phyloP scores from a whole-genome alignment of 257 asterid genomes.

The Fraxinus americana region DNA sequence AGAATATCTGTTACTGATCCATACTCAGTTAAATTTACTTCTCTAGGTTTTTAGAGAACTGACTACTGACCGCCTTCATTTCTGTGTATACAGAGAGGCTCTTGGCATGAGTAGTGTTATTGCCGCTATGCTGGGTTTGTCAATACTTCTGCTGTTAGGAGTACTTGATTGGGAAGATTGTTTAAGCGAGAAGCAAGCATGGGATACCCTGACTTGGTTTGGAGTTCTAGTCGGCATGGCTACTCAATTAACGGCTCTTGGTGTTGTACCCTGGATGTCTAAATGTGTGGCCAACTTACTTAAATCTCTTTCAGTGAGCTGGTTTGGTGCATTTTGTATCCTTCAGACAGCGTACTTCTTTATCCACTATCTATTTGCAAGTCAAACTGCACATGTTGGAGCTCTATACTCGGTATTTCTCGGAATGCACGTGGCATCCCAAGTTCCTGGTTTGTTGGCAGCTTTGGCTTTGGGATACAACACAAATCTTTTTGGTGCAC shows the following conservation, averaged over 20 bases:
- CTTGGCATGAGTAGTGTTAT: slow-evolving; percentile 59
- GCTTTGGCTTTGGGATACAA: slow-evolving; percentile 67
- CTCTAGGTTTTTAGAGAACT: background rate
- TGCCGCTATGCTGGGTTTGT: slow-evolving; percentile 73
- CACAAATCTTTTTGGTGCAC: slow-evolving; percentile 79
- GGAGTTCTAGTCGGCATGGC: slow-evolving; percentile 83
- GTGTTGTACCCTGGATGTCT: slow-evolving; percentile 71
- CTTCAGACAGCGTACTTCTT: slow-evolving; percentile 76
- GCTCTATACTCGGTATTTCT: slow-evolving; percentile 89
- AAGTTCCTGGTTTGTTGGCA: slow-evolving; percentile 52
- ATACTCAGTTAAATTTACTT: background rate
- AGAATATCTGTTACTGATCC: background rate
- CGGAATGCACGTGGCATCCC: slow-evolving; percentile 70
- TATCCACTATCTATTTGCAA: slow-evolving; percentile 82
- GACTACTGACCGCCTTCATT: background rate
- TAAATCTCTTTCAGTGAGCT: slow-evolving; percentile 44
- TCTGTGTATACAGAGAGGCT: slow-evolving; percentile 45
- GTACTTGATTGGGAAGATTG: slow-evolving; percentile 78
- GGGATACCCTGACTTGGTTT: slow-evolving; percentile 86
- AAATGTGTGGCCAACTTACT: slow-evolving; percentile 50
- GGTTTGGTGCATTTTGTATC: slow-evolving; percentile 56
- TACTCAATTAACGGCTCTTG: slow-evolving; percentile 52
- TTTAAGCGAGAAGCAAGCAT: slow-evolving; percentile 71
- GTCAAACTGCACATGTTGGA: slow-evolving; percentile 94
- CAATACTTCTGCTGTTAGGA: slow-evolving; percentile 57